Evolutionary conservation across 768 basidiomycete species (phyloP).

Genomic region (Gloeopeniophorella convolvens): DNA sequence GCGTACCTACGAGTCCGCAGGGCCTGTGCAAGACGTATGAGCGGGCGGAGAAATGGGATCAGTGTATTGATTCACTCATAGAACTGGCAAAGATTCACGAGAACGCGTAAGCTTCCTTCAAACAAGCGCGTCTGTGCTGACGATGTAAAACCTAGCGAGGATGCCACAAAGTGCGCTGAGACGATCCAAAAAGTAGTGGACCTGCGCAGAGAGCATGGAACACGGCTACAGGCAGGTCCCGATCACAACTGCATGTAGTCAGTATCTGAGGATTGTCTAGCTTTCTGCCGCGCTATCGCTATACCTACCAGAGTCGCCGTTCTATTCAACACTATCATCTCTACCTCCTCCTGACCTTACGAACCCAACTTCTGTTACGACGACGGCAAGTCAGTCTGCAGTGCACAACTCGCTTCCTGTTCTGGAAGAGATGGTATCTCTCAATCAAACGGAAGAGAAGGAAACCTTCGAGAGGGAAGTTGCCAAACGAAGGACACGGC

Average conservation of each 20-base stretch:
- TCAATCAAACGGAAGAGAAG: conserved; percentile 61
- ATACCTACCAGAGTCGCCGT: conserved; percentile 67
- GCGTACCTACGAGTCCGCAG: conserved; percentile 31
- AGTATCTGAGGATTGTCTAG: conserved; percentile 32
- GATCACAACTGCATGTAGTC: neutral
- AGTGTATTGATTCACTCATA: conserved; percentile 46
- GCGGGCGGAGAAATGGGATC: conserved; percentile 49
- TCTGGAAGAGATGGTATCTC: conserved; percentile 61
- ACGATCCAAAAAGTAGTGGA: conserved; percentile 70
- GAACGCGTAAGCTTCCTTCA: conserved; percentile 41
- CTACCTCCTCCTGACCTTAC: conserved; percentile 76
- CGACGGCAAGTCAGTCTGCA: conserved; percentile 49
- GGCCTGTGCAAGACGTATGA: conserved; percentile 73
- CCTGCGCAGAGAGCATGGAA: conserved; percentile 53
- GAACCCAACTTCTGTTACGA: conserved; percentile 58
- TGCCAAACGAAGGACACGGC: conserved; percentile 66
- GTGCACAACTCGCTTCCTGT: conserved; percentile 65
- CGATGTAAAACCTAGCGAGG: conserved; percentile 26
- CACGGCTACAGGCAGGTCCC: conserved; percentile 45
- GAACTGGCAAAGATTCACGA: conserved; percentile 53
- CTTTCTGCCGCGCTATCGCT: conserved; percentile 58
- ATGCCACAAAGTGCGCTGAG: conserved; percentile 76
- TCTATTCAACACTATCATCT: conserved; percentile 52
- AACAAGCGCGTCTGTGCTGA: neutral
- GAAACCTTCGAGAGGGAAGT: conserved; percentile 57